These are phyloP conservation scores for Fomitopsis pinicola DNA, from an alignment of 1,284 basidiomycete species.

Conservation along the genomic window DNA sequence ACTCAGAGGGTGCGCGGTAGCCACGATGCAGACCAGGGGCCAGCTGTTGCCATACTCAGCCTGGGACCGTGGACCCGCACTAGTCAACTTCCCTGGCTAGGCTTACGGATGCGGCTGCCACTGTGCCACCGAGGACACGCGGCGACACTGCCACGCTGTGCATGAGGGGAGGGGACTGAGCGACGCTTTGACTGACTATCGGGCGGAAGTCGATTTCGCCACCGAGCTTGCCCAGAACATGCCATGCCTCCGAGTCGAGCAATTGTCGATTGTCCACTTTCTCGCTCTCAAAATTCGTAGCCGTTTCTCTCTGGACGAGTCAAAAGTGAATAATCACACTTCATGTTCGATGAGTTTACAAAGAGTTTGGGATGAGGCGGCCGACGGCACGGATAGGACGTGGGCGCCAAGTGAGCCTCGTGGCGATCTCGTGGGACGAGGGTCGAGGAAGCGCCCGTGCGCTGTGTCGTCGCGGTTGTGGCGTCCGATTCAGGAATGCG, in stretches of 20 bases:
- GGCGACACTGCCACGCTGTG: neutral
- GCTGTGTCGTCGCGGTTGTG: neutral
- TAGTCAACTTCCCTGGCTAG: too few species aligned
- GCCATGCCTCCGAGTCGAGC: too few species aligned
- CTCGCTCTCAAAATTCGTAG: too few species aligned
- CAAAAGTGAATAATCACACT: neutral
- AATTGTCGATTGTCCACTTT: too few species aligned
- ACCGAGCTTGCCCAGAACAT: neutral
- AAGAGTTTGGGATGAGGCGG: neutral
- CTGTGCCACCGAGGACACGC: neutral
- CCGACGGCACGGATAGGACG: neutral
- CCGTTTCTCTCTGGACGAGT: too few species aligned
- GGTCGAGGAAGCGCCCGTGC: neutral
- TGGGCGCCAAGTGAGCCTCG: neutral
- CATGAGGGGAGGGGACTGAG: neutral
- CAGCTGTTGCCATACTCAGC: too few species aligned
- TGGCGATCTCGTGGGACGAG: neutral
- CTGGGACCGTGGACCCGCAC: too few species aligned
- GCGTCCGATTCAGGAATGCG: slow-evolving; percentile 2
- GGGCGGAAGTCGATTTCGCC: neutral
- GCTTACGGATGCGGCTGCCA: too few species aligned
- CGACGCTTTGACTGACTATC: neutral
- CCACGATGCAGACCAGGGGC: too few species aligned
- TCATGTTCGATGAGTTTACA: too few species aligned
- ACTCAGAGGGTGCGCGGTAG: too few species aligned